Conservation (phyloP, 78 protist genomes). For the Capsaspora owczarzaki region DNA sequence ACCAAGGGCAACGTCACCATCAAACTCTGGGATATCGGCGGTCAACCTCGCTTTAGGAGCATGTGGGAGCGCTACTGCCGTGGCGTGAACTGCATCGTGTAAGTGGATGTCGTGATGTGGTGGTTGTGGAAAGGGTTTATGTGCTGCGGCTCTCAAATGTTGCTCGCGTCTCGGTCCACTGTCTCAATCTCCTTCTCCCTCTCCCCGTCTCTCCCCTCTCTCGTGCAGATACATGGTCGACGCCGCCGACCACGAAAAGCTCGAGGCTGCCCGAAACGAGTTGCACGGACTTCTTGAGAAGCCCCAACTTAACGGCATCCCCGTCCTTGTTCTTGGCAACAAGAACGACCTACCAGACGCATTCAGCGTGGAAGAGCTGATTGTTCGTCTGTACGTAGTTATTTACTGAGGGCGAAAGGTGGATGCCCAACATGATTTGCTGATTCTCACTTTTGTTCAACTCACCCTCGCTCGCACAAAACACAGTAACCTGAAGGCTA, state of each 20-base stretch:
- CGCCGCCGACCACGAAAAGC: constrained; percentile 58
- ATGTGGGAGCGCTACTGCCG: constrained; percentile 98
- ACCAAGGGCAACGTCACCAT: constrained; percentile 86
- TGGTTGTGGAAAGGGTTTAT: too few relatives aligned
- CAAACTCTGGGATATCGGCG: constrained; percentile 94
- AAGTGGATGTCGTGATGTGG: constrained; percentile 1
- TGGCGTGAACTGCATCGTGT: constrained; percentile 90
- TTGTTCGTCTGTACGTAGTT: constrained; percentile 52
- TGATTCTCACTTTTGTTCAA: too few relatives aligned
- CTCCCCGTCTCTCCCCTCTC: not conserved
- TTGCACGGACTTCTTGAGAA: constrained; percentile 71
- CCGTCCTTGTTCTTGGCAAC: constrained; percentile 90
- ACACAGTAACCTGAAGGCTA: constrained; percentile 38
- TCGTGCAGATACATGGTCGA: constrained; percentile 79
- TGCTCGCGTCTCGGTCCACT: not conserved
- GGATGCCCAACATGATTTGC: too few relatives aligned
- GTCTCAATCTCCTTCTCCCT: not conserved
- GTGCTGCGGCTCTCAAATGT: not conserved
- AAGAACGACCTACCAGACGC: constrained; percentile 87
- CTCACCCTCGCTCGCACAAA: not conserved
- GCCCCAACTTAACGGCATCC: constrained; percentile 85
- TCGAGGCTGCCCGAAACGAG: constrained; percentile 65
- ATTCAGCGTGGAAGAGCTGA: constrained; percentile 55
- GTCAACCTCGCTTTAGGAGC: constrained; percentile 88
- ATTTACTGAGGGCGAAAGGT: too few relatives aligned